These are phyloP conservation scores for Aspergillus hiratsukae DNA, from an alignment of 2,329 filamentous ascomycete genomes.

Conservation along the genomic window DNA sequence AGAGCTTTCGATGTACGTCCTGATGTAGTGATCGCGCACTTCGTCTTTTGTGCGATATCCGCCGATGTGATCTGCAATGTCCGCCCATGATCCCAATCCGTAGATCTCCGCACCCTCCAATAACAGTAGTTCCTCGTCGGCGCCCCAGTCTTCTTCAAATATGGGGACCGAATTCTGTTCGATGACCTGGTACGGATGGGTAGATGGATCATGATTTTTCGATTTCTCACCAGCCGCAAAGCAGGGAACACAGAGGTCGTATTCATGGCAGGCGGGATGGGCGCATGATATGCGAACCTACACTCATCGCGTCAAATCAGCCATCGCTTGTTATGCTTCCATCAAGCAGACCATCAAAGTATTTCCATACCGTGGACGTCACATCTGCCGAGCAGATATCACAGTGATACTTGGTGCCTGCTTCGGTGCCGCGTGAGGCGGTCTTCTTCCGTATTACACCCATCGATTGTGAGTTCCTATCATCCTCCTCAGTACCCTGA, in stretches of 20 bases:
- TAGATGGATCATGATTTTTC: constrained; percentile 78
- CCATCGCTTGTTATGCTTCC: not conserved
- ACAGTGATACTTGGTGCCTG: constrained; percentile 92
- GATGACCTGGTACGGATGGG: constrained; percentile 87
- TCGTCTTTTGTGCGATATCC: constrained; percentile 93
- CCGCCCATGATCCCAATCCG: constrained; percentile 92
- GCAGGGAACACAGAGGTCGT: constrained; percentile 94
- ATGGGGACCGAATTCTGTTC: constrained; percentile 98
- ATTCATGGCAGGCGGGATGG: constrained; percentile 77
- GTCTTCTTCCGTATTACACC: constrained; percentile 96
- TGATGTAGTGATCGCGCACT: constrained; percentile 88
- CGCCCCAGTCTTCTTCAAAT: constrained; percentile 91
- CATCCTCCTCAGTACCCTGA: constrained; percentile 37
- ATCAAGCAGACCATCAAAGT: not conserved
- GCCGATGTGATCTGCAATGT: constrained; percentile 96
- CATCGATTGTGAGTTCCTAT: constrained; percentile 54
- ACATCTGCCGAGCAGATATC: constrained; percentile 96
- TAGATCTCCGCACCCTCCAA: constrained; percentile 95
- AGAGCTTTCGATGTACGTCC: constrained; percentile 77
- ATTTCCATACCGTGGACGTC: constrained; percentile 74
- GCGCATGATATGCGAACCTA: constrained; percentile 95
- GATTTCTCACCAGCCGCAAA: constrained; percentile 78
- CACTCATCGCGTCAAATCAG: not conserved
- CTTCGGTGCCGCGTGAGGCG: constrained; percentile 76
- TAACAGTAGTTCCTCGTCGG: constrained; percentile 90